These are phyloP conservation scores for Ceriops zippeliana DNA, from an alignment of 345 rosid species.

Conservation along the genomic window DNA sequence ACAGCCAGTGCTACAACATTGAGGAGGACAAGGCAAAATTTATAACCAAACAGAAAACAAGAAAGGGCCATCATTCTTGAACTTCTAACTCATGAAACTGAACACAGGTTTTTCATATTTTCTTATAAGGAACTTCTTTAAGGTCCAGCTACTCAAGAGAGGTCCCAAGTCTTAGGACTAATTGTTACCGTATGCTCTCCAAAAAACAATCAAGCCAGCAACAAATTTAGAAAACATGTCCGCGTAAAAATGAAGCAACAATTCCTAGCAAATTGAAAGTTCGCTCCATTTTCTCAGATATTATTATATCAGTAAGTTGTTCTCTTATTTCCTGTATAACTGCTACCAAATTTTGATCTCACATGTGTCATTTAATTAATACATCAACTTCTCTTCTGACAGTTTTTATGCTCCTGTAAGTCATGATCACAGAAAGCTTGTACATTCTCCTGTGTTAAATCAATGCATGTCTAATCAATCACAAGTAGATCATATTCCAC, in stretches of 20 bases:
- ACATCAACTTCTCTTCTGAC: conserved; percentile 4
- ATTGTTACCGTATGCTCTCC: background rate
- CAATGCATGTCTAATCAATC: background rate
- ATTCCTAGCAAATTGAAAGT: background rate
- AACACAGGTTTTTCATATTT: too few species aligned
- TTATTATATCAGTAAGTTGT: background rate
- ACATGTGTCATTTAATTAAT: background rate
- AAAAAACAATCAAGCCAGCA: background rate
- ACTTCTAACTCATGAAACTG: too few species aligned
- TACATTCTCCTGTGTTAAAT: too few species aligned
- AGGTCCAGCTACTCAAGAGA: too few species aligned
- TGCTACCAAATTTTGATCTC: background rate
- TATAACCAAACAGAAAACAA: too few species aligned
- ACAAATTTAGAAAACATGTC: background rate
- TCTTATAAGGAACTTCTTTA: too few species aligned
- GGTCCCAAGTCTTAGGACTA: too few species aligned
- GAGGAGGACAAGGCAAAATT: too few species aligned
- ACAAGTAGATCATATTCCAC: background rate
- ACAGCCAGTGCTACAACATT: too few species aligned
- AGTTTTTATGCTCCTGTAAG: background rate
- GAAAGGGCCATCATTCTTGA: too few species aligned
- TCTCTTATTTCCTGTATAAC: background rate
- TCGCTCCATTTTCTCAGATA: background rate
- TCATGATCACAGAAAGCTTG: conserved; percentile 2
- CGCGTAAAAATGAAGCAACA: background rate